A percentile compares a stretch with the other conserved stretches of the same genome.
These are phyloP conservation scores for Sideroxylon spinosum DNA, from an alignment of 179 eudicot species.

Conservation along the genomic window DNA sequence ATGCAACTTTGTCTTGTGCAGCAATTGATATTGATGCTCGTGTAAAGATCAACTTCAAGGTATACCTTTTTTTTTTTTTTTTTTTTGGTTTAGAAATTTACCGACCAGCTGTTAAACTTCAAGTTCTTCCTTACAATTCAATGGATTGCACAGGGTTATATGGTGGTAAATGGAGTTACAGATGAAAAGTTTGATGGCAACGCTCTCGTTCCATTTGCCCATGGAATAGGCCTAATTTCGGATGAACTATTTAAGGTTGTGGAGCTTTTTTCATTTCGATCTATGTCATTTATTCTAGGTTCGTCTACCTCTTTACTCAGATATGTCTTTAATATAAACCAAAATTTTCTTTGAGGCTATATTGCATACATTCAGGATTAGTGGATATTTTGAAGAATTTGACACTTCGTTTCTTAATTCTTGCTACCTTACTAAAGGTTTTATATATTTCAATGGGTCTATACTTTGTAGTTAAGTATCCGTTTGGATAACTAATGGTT, in stretches of 20 bases:
- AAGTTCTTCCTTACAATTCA: neutral
- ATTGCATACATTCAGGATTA: too few relatives aligned
- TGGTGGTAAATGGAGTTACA: constrained; percentile 93
- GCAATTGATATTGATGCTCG: constrained; percentile 64
- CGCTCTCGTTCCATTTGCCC: constrained; percentile 86
- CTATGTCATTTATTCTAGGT: neutral
- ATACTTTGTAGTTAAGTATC: too few relatives aligned
- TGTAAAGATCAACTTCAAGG: constrained; percentile 78
- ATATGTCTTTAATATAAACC: neutral
- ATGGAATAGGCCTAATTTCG: constrained; percentile 95
- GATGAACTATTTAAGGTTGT: constrained; percentile 64
- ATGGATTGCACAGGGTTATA: constrained; percentile 62
- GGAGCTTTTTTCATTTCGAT: constrained; percentile 3
- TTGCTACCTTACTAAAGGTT: neutral
- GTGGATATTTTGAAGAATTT: neutral
- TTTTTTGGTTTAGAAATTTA: neutral
- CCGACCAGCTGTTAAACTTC: neutral
- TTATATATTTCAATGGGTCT: neutral
- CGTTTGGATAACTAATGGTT: too few relatives aligned
- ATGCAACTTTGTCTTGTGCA: constrained; percentile 21
- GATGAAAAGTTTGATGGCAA: constrained; percentile 79
- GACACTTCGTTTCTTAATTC: constrained; percentile 1
- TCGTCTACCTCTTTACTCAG: neutral
- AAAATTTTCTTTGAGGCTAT: neutral
- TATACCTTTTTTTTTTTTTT: constrained; percentile 11